A percentile compares a stretch with the other conserved stretches of the same genome.
phyloP scores from a whole-genome alignment of 139 green algal genomes.

The Picochlorum sp. region DNA sequence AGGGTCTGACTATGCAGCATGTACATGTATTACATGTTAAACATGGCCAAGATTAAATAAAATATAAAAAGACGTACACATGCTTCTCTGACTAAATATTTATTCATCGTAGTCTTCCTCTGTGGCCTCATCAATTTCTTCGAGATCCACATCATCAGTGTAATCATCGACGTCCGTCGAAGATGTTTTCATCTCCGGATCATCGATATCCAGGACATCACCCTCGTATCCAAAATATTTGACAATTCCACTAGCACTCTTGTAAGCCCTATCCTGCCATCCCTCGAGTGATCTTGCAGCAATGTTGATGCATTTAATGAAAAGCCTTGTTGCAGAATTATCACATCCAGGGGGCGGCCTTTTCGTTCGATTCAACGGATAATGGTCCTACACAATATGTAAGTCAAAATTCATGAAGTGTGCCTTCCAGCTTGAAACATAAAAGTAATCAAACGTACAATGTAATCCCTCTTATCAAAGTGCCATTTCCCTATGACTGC shows the following conservation, averaged over 20 bases:
- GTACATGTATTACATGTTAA: no score
- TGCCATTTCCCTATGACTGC: constrained; percentile 49
- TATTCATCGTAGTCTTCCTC: constrained; percentile 7
- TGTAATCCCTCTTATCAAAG: constrained; percentile 66
- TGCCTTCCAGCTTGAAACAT: neutral
- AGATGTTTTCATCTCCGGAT: neutral
- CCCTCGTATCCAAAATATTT: constrained; percentile 10
- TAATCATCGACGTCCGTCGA: neutral
- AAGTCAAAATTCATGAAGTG: no score
- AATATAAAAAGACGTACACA: neutral
- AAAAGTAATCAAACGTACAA: neutral
- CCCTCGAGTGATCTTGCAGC: constrained; percentile 19
- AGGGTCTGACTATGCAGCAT: no score
- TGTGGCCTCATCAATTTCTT: neutral
- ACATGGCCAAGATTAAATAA: neutral
- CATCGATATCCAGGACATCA: neutral
- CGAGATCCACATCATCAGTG: constrained; percentile 2
- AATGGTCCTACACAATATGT: constrained; percentile 7
- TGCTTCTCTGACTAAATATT: constrained; percentile 1
- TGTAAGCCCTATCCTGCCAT: constrained; percentile 17
- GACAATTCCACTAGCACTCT: neutral
- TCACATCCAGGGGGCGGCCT: constrained; percentile 34
- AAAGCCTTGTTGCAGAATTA: constrained; percentile 23
- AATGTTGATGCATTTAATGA: constrained; percentile 40
- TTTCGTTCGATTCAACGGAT: constrained; percentile 36